Base-by-base conservation (phyloP, 2,329 filamentous ascomycete genomes). In the Claviceps sp. region DNA sequence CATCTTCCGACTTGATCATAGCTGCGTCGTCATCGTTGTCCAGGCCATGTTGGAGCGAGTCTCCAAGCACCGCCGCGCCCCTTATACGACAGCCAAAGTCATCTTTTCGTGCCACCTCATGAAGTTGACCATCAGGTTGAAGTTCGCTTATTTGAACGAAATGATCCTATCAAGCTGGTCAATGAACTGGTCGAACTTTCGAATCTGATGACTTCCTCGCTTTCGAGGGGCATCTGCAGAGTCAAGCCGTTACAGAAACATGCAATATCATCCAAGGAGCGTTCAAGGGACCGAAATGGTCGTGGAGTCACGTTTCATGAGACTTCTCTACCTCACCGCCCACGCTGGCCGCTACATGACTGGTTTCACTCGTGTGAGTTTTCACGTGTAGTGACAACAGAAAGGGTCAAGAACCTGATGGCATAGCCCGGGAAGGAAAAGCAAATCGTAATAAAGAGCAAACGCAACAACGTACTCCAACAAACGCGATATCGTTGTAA, bases 131-230 rank as follows among this genome's bases (percentile, higher is more conserved):
- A 62, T 86, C 79, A 45, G 73, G 72, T 5, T 74, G 73, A 2
- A 93, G 77, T 64, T 95, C 85, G 59, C 83, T 85, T 56, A 97
- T 81, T 58, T 91, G 84, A 45, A 98, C 77, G 59, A 81, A 87
- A 56, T 85, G 78, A 58, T 95, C 85, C 82, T 85, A 46, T 14
- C 22, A 60, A 46, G 59, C 56, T 51, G 52, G 44, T 44, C 48
- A 50, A 47, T 20, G 16, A 30, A 40, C 8, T 16, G 22, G n/a
- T 22, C 6, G 26, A 9, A 20, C 9, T 37, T 6, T 37, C 26
- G 20, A 37, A 5, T 8, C 26, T 43, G 37, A 34, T 20, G 14
- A 44, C 37, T n/a, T n/a, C 26, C 37, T 37, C 8, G 38, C 37
- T 30, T 30, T 11, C 22, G 7, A 42, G 22, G 37, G 47, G 5